phyloP scores from a whole-genome alignment of 805 yeast genomes.

The Wickerhamomyces bisporus region DNA sequence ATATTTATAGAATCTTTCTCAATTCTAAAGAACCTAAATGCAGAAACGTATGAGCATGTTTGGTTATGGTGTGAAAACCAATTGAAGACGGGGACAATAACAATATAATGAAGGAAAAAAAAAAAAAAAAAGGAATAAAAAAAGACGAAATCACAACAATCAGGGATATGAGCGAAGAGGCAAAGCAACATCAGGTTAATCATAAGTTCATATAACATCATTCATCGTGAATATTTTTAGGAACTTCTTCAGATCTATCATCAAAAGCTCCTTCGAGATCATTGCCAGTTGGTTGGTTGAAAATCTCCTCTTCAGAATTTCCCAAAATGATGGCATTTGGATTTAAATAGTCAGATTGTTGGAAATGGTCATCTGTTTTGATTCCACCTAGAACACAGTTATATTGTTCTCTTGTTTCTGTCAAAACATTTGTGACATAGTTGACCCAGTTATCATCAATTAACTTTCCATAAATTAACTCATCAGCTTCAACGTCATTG shows the following conservation, averaged over 20 bases:
- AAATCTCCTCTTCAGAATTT: conserved; percentile 23
- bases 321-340: conserved; percentile 22
- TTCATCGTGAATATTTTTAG: too few species aligned
- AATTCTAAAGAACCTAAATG: too few species aligned
- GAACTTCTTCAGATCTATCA: conserved; percentile 3
- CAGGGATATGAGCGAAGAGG: too few species aligned
- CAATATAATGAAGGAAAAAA: too few species aligned
- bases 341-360: conserved; percentile 18
- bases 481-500: conserved; percentile 21
- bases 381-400: conserved; percentile 80
- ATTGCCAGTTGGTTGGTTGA: conserved; percentile 14
- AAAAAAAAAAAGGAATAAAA: too few species aligned
- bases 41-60: too few species aligned
- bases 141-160: too few species aligned
- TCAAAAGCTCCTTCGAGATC: conserved; percentile 1
- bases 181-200: too few species aligned
- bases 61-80: too few species aligned
- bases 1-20: too few species aligned
- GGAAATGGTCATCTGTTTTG: conserved; percentile 19
- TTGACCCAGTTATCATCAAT: conserved; percentile 56
- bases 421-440: conserved; percentile 69
- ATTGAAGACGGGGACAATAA: too few species aligned
- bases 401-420: conserved; percentile 79
- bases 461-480: conserved; percentile 20
- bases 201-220: too few species aligned